Evolutionary conservation across 2,329 filamentous ascomycete genomes (phyloP).

Genomic region (Fusarium nelsonii): DNA sequence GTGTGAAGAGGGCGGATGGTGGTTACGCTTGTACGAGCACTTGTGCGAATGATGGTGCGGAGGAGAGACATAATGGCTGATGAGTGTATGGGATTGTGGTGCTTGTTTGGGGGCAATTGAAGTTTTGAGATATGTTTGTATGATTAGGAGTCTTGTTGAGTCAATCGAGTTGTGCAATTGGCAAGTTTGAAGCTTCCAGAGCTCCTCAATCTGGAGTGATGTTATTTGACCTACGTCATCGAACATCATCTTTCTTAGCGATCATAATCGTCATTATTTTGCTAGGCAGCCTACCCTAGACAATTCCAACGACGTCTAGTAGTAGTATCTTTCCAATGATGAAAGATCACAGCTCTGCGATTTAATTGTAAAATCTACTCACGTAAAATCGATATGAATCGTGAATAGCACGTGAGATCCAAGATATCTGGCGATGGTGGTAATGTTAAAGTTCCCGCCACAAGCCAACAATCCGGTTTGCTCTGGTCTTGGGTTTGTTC

Average conservation of each 20-base stretch:
- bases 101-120: not conserved
- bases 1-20: conserved; percentile 52
- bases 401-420: too few relatives aligned
- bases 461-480: too few relatives aligned
- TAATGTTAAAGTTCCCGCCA: too few relatives aligned
- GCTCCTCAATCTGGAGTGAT: conserved; percentile 6
- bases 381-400: too few relatives aligned
- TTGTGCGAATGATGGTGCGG: conserved; percentile 37
- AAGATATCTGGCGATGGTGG: too few relatives aligned
- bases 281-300: conserved; percentile 11
- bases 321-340: not conserved
- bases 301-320: not conserved
- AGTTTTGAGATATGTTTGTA: not conserved
- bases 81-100: not conserved
- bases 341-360: not conserved
- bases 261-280: conserved; percentile 31
- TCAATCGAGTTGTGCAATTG: conserved; percentile 20
- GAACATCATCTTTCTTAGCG: conserved; percentile 29
- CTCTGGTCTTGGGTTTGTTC: too few relatives aligned
- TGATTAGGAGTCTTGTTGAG: not conserved
- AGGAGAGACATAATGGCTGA: conserved; percentile 37
- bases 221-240: conserved; percentile 34
- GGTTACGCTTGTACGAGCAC: conserved; percentile 30
- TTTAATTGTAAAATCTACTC: not conserved
- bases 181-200: not conserved